Base-by-base conservation (phyloP, 2,329 filamentous ascomycete species). In the Scortechinia acanthostroma region DNA sequence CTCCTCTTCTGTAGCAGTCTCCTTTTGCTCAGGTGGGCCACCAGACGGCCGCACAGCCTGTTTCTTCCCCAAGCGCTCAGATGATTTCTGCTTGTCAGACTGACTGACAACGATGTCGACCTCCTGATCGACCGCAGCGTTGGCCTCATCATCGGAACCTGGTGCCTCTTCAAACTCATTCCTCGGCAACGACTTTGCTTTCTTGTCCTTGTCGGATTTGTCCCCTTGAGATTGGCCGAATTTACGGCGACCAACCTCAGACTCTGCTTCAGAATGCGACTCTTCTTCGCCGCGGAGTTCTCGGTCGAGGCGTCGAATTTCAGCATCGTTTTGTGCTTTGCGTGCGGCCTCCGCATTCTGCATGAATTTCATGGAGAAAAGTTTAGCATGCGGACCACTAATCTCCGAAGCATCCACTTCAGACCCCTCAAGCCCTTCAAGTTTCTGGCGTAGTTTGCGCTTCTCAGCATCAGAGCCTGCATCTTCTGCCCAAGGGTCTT, bases 301-400 rank as follows among this genome's bases (percentile, higher is more conserved):
- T 6, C 22, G 20, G 22, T 43, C 22, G 17, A 53, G 43, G 6
- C 43, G 43, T 22, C 49, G 60, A 17, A 73, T 51, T 45, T 77
- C 77, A 48, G 77, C 73, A 48, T 83, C 76, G 48, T 85, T 86
- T 43, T 72, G 64, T 35, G 70, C 71, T 53, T 74, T 77, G 50
- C 69, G 70, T 22, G 73, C 64, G 19, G 76, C 76, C 47, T 85
- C 80, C 10, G 80, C 80, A 46, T 73, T 76, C 53, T 75, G 71
- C 81, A 86, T 85, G 55, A 86, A 86, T 43, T 77, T 77, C 76
- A 86, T 78, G 13, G 66, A 69, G 30, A 72, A 66, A 1, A 86
- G 59, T 49, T 74, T 76, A 14, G 73, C 70, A 47, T 68, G 61
- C 5, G 59, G 59, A 1, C 47, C 49, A 14, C 51, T 52, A 15